Evolutionary conservation across 352 stramenopile genomes (phyloP), one percentile per base, ranked within the genome.

Genomic region (Phytopythium litorale): DNA sequence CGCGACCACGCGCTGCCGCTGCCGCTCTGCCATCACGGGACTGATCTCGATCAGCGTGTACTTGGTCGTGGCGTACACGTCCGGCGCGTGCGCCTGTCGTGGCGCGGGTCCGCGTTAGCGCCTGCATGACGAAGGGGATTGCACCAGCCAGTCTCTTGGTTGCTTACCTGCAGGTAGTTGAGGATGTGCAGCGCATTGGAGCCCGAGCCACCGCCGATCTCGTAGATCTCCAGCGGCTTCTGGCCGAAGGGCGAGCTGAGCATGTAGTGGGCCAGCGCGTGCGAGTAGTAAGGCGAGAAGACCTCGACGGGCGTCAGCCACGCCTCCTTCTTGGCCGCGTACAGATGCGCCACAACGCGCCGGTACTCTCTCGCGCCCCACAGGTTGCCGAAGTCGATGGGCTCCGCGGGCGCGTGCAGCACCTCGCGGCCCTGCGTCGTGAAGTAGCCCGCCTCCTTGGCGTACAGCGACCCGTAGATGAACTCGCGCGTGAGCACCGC

Each of bases 11-110:
- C 88, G 79, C 53, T 78, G 66, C 18, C 68, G 69, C 75, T 97
- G 90, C 9, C 81, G 70, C 60, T 94, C 80, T 16, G 88, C 88
- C 78, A 97, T 92, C 57, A 90, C 75, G 21, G 81, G 76, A 54
- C 85, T 96, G 67, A 97, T 96, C 70, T 97, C 90, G 19, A 97
- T 78, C 33, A 97, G 74, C 54, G 84, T 96, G 71, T 97, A 97
- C 66, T 79, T 88, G 54, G 84, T 90, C 13, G 79, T 77, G 15
- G 61, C 75, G 66, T 97, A 97, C 35, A 96, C 74, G 19, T 86
- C 72, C 0, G 87, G 88, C 21, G 80, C 88, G 19, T 86, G 66
- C 0, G 45, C 18, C 45, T 51, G 21, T 15, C 2, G n/a, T 15
- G 42, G 9, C 42, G 6, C 25, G 13, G 19, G 42, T 5, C 13